Base-by-base conservation (phyloP, 129 eudicot genomes). In the Kitagawia praeruptora region DNA sequence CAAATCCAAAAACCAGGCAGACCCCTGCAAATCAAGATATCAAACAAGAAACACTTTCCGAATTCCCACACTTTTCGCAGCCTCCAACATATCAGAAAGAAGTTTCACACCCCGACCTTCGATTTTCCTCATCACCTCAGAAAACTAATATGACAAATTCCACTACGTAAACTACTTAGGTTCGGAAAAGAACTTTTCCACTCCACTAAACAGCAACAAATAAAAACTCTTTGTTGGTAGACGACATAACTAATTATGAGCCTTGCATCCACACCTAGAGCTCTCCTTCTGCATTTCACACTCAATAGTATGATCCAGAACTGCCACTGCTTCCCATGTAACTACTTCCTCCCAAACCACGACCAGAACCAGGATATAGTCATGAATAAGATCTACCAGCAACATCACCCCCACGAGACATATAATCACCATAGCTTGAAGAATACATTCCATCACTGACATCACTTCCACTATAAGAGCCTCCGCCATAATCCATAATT, bases 371-470 rank as follows among this genome's bases (percentile, higher is more conserved):
- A 53, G 97, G 81, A 77, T 91, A 95, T 37, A 86, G 72, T 2
- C 96, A 92, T 11, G 98, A 90, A 83, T 92, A 92, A 53, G 97
- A 90, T 82, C 89, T 87, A 77, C 98, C 92, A 78, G 92, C 93
- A 87, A 92, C 98, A 95, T 92, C 96, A 80, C 91, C 70, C 23
- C 96, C 96, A 74, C 97, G 96, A 69, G 98, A 82, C 64, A 84
- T 67, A 83, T 95, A 95, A 82, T 89, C 98, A 74, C 92, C 85
- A 90, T 64, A 92, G 84, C 90, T 80, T 40, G 98, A 87, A 37
- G 98, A 89, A 82, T 95, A 95, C 91, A 90, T 86, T 70, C 94
- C 89, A 75, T 90, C 90, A 77, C 92, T 83, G 74, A 80, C 91
- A 84, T 93, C 96, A 85, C 88, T 80, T 40, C 93, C 89, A 78